Base-by-base conservation (phyloP, 1,139 yeast species). In the Pneumocystis wakefieldiae region DNA sequence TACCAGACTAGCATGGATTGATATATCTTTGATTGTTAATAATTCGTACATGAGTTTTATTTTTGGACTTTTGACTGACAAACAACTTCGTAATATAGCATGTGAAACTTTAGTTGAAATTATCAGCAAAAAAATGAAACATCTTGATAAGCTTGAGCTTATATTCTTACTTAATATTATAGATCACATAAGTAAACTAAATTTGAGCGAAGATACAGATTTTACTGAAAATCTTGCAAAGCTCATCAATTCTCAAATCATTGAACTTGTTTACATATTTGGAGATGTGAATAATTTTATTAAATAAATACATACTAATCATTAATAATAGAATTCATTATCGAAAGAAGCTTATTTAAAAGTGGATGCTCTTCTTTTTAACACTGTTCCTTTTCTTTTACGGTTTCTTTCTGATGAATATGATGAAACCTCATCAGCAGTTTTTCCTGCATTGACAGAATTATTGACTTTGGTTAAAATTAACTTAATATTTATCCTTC, bases 81-180 rank as follows among this genome's bases (percentile, higher is more conserved):
- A 24, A 24, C 73, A 73, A 19, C 77, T 81, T 32, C 81, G 86
- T 67, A 77, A 81, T 61, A 78, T 83, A 19, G 85, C 95, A 60
- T 85, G 94, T 64, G 81, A 80, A 64, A 84, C 96, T 12, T 78
- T 94, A 62, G 79, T 82, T 62, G 97, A 90, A 70, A 86, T 92
- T 62, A 79, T 92, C 62, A 81, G 89, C 68, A 94, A 94, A 73
- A 94, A 94, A 71, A 94, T 94, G 99, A 83, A 86, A 68, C 86
- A 96, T 0, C 77, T 79, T n/a, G 88, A 86, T 72, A 94, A 94
- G 73, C 76, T 91, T 64, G 88, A 90, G 71, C 79, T 94, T 60
- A 77, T 94, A 66, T 77, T 81, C 41, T 76, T 89, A 70, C 77
- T 91, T 63, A 83, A 87, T 70, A 76, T 92, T 65, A 82, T 90